A percentile compares a stretch with the other conserved stretches of the same genome.
Conservation (phyloP, 148 eudicot genomes). For the Arbutus unedo region DNA sequence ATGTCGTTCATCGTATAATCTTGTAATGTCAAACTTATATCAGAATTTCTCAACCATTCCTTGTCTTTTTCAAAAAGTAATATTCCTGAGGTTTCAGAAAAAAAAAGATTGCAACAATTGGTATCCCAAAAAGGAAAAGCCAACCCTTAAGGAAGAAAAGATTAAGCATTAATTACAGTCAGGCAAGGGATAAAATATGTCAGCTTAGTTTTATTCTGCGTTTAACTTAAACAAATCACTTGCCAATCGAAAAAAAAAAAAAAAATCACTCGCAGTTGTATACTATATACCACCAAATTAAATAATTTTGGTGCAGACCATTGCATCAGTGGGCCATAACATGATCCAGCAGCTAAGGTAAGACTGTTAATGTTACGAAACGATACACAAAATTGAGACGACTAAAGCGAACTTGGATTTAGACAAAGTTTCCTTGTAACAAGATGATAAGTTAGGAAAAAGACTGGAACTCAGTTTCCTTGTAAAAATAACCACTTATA, state of each 20-base stretch:
- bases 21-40: not conserved
- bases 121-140: not conserved
- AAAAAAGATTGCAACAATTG: not conserved
- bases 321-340: not conserved
- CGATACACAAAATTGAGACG: not conserved
- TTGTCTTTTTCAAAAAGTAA: not conserved
- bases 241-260: no score
- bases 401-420: not conserved
- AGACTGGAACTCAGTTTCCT: not conserved
- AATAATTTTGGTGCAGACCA: not conserved
- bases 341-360: not conserved
- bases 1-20: not conserved
- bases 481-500: not conserved
- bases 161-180: not conserved
- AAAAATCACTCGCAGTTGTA: no score
- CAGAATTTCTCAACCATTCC: not conserved
- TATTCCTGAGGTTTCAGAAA: not conserved
- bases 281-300: not conserved
- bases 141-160: not conserved
- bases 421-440: not conserved
- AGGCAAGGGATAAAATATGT: not conserved
- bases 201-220: constrained; percentile 1
- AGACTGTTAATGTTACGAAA: not conserved
- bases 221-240: not conserved
- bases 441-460: not conserved